Conservation (phyloP, 331 rosid species). For the Pyrus hybrid region DNA sequence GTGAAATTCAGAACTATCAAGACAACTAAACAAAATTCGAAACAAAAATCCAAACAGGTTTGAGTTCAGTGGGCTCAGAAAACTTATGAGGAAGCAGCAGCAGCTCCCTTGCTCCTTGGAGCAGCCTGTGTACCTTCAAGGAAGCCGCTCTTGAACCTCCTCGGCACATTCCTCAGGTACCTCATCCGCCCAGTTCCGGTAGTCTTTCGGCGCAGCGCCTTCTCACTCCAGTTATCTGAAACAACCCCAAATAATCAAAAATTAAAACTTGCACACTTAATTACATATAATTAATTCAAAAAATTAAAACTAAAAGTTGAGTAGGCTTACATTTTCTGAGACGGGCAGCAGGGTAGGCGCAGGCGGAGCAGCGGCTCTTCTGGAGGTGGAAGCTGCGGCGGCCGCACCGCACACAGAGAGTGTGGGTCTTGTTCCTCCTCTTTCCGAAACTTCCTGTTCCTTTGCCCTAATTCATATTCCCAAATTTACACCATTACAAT, state of each 20-base stretch:
- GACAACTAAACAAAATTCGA: background rate
- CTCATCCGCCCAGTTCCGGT: conserved; percentile 45
- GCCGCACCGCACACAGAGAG: conserved; percentile 26
- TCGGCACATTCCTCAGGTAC: conserved; percentile 32
- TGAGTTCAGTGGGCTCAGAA: background rate
- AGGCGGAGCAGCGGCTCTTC: conserved; percentile 28
- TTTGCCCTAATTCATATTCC: conserved; percentile 19
- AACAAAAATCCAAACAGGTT: background rate
- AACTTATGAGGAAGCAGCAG: conserved; percentile 12
- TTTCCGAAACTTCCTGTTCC: conserved; percentile 36
- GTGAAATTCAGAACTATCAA: background rate
- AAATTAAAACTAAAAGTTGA: background rate
- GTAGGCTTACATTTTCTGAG: conserved; percentile 15
- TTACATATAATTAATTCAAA: background rate
- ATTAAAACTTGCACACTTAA: background rate
- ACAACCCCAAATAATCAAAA: background rate
- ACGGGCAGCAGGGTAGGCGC: conserved; percentile 27
- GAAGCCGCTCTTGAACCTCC: conserved; percentile 40
- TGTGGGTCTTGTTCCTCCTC: conserved; percentile 36
- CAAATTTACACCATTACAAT: background rate
- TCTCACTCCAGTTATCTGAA: conserved; percentile 38
- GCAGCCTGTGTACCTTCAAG: conserved; percentile 34
- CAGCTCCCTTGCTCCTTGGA: conserved; percentile 28
- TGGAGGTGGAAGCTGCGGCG: conserved; percentile 38
- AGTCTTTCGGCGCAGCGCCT: conserved; percentile 39